Percentiles rank a stretch among this genome's conserved stretches.
phyloP scores from a whole-genome alignment of 106 monocot species.

The Narthecium ossifragum region DNA sequence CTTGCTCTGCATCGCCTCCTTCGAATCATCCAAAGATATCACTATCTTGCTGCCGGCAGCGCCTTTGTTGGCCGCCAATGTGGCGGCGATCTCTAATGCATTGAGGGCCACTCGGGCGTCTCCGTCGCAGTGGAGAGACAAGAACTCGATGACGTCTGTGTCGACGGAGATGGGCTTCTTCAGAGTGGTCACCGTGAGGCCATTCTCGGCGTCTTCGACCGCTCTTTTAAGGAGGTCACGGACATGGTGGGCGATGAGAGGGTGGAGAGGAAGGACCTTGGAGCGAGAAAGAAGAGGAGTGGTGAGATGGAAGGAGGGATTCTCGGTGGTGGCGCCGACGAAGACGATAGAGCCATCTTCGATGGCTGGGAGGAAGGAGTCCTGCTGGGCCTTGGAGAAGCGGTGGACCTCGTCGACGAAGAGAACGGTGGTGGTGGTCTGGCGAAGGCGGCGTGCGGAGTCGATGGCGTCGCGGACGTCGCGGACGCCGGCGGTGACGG shows the following conservation, averaged over 20 bases:
- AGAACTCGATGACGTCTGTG: conserved; percentile 44
- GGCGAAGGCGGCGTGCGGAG: conserved; percentile 23
- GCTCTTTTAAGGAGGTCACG: conserved; percentile 27
- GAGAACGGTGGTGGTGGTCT: conserved; percentile 36
- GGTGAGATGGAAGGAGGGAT: conserved; percentile 88
- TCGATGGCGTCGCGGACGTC: conserved; percentile 58
- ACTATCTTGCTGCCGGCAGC: neutral
- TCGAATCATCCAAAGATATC: conserved; percentile 32
- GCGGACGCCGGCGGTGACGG: conserved; percentile 56
- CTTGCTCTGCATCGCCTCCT: conserved; percentile 75
- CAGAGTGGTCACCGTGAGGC: conserved; percentile 21
- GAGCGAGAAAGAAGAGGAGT: conserved; percentile 84
- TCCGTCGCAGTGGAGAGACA: conserved; percentile 63
- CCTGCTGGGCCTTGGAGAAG: conserved; percentile 59
- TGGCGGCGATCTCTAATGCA: conserved; percentile 48
- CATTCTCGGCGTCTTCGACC: conserved; percentile 35
- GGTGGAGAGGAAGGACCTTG: conserved; percentile 53
- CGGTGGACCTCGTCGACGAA: conserved; percentile 89
- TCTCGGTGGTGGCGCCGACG: conserved; percentile 81
- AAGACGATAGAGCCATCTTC: conserved; percentile 75
- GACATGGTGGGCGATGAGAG: conserved; percentile 41
- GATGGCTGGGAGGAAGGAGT: conserved; percentile 73
- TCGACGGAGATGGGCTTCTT: conserved; percentile 13
- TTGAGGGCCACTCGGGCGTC: conserved; percentile 82
- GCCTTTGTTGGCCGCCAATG: conserved; percentile 21